phyloP scores from a whole-genome alignment of 2,329 filamentous ascomycete species.

The Geoglossum cookeanum region DNA sequence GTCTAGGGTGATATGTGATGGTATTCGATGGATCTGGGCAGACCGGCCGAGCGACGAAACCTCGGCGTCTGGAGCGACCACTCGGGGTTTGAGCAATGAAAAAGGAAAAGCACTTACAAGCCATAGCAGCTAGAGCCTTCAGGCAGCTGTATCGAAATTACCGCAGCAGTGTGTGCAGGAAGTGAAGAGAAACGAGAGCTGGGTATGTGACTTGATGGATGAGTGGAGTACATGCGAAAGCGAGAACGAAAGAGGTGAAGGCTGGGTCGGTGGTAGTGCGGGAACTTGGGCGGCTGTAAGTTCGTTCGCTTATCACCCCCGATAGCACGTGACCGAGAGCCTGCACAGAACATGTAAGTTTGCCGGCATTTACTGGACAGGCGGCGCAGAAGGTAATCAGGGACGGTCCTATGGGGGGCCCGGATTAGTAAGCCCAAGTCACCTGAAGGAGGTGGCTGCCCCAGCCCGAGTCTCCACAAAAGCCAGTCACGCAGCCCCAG shows the following conservation, averaged over 20 bases:
- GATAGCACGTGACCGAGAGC: neutral
- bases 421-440: neutral
- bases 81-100: neutral
- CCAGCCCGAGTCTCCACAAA: too few relatives aligned
- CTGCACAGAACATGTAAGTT: neutral
- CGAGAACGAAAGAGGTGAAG: neutral
- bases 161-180: neutral
- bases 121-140: slow-evolving; percentile 14
- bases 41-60: slow-evolving; percentile 1
- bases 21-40: slow-evolving; percentile 2
- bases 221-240: slow-evolving; percentile 3
- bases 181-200: neutral
- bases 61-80: neutral
- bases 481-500: neutral
- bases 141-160: slow-evolving; percentile 3
- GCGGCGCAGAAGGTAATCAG: neutral
- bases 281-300: neutral
- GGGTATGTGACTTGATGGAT: neutral
- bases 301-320: neutral
- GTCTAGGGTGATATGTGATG: neutral
- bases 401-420: neutral
- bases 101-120: slow-evolving; percentile 19
- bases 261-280: neutral
- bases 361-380: neutral
- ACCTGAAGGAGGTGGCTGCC: neutral